Conservation (phyloP, 2,329 filamentous ascomycete species). For the Tolypocladium ophioglossoides region DNA sequence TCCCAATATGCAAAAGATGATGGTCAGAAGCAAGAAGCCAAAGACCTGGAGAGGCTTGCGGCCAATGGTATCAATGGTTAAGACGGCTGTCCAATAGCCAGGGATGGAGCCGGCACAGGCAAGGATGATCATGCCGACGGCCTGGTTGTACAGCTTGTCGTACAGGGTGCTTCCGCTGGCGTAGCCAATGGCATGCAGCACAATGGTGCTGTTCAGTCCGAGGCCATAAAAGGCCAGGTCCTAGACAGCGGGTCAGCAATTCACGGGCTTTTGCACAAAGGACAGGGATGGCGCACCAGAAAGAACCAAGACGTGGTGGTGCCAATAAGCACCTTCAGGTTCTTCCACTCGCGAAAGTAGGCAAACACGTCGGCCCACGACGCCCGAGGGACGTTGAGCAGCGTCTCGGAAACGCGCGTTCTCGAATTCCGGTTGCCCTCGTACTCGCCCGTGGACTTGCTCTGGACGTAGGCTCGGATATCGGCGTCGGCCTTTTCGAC, state of each 20-base stretch:
- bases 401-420: constrained; percentile 38
- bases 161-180: constrained; percentile 53
- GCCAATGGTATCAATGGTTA: constrained; percentile 63
- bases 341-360: constrained; percentile 61
- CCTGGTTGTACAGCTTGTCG: constrained; percentile 57
- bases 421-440: constrained; percentile 38
- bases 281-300: constrained; percentile 30
- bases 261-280: background rate
- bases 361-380: constrained; percentile 56
- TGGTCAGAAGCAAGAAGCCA: constrained; percentile 50
- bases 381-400: constrained; percentile 54
- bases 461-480: constrained; percentile 48
- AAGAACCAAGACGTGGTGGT: constrained; percentile 79
- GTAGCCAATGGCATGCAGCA: constrained; percentile 65
- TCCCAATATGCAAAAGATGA: constrained; percentile 52
- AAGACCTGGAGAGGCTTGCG: constrained; percentile 65
- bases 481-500: constrained; percentile 66
- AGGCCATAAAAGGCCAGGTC: constrained; percentile 62
- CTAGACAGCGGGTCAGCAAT: constrained; percentile 17
- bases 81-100: constrained; percentile 69
- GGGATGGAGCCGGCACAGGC: constrained; percentile 69
- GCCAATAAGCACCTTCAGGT: constrained; percentile 61
- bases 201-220: constrained; percentile 63
- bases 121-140: constrained; percentile 67
- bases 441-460: constrained; percentile 34